Conservation (phyloP, 345 rosid genomes). For the Geranium brycei region DNA sequence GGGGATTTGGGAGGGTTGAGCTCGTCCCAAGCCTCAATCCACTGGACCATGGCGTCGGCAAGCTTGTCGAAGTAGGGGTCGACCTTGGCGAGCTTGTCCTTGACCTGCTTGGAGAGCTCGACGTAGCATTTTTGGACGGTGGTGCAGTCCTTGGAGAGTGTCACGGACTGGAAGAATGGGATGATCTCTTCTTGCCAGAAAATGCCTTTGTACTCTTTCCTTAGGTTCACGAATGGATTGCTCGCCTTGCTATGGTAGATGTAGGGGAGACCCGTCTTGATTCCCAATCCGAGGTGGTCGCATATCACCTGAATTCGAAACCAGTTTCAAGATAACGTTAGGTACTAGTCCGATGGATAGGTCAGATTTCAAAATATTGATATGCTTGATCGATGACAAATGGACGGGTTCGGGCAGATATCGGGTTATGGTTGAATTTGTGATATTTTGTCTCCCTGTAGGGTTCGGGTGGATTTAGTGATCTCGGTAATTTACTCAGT, state of each 20-base stretch:
- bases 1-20: constrained; percentile 43
- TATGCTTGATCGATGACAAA: no score
- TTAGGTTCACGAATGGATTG: constrained; percentile 82
- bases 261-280: constrained; percentile 80
- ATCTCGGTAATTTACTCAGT: no score
- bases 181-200: constrained; percentile 96
- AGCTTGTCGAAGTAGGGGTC: constrained; percentile 86
- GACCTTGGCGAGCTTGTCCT: constrained; percentile 59
- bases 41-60: constrained; percentile 80
- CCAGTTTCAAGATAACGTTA: no score
- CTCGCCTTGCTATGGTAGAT: constrained; percentile 93
- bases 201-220: constrained; percentile 84
- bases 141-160: constrained; percentile 61
- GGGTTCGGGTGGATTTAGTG: no score
- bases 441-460: no score
- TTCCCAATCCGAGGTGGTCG: constrained; percentile 76
- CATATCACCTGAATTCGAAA: constrained; percentile 45
- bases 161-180: constrained; percentile 64
- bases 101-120: constrained; percentile 65
- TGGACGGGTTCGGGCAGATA: no score
- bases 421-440: no score
- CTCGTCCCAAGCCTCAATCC: constrained; percentile 97
- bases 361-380: no score
- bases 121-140: constrained; percentile 75
- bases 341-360: no score